These are phyloP conservation scores for Plenodomus tracheiphilus DNA, from an alignment of 2,329 filamentous ascomycete genomes.

Conservation along the genomic window DNA sequence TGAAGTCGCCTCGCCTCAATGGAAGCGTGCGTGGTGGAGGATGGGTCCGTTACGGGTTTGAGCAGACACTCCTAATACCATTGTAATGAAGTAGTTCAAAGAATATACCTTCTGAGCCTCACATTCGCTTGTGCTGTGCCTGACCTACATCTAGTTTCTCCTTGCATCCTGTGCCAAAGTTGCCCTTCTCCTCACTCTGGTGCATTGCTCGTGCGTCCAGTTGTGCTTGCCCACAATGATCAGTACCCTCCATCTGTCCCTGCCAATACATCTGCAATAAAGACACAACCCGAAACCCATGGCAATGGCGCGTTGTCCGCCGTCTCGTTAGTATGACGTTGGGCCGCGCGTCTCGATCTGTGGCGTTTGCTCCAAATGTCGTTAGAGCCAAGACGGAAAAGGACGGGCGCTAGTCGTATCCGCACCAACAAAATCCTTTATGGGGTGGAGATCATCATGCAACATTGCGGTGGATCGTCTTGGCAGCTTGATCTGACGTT, in stretches of 20 bases:
- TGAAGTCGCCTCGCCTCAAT: constrained; percentile 14
- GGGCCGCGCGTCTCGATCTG: neutral
- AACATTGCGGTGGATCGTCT: too few species aligned
- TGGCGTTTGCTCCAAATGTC: neutral
- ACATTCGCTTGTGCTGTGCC: neutral
- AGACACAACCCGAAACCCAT: too few species aligned
- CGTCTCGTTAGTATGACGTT: neutral
- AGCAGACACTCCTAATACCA: neutral
- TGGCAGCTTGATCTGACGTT: neutral
- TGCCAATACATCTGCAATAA: too few species aligned
- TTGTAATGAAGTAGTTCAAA: neutral
- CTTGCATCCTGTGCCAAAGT: neutral
- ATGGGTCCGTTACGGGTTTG: neutral
- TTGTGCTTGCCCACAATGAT: too few species aligned
- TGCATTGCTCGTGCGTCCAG: too few species aligned
- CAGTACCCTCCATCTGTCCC: too few species aligned
- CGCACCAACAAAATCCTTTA: neutral
- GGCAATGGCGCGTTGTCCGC: neutral
- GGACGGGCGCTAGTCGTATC: neutral
- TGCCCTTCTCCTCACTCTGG: too few species aligned
- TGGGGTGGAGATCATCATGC: neutral
- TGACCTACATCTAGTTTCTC: neutral
- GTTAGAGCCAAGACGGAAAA: neutral
- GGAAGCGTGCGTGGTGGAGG: constrained; percentile 8
- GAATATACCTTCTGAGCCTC: neutral